phyloP scores from a whole-genome alignment of 163 green algal genomes.

The Scenedesmus sp. region DNA sequence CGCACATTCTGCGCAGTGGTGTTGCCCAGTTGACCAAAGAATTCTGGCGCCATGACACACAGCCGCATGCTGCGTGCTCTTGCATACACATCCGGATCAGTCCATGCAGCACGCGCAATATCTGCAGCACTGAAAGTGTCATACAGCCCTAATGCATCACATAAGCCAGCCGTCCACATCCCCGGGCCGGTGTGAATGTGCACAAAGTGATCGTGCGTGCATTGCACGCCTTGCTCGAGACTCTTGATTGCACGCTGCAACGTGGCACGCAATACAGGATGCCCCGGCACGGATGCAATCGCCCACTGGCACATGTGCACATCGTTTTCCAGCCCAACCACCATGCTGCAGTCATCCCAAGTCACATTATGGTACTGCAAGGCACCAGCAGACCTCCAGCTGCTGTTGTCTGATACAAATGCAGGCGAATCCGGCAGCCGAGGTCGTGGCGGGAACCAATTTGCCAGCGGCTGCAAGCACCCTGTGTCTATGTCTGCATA shows the following conservation, averaged over 20 bases:
- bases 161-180: not conserved
- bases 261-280: not conserved
- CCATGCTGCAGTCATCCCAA: constrained; percentile 39
- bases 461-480: constrained; percentile 19
- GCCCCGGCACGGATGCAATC: constrained; percentile 17
- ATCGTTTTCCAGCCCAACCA: constrained; percentile 33
- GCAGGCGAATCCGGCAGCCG: not conserved
- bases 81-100: not conserved
- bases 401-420: not conserved
- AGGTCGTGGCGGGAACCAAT: constrained; percentile 37
- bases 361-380: not conserved
- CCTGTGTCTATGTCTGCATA: constrained; percentile 50
- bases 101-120: constrained; percentile 23
- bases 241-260: not conserved
- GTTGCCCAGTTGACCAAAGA: not conserved
- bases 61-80: not conserved
- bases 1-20: not conserved
- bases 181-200: constrained; percentile 25
- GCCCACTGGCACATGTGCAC: constrained; percentile 35
- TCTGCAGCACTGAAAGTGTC: not conserved
- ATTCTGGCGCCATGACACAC: constrained; percentile 3
- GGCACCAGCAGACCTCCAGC: not conserved
- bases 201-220: constrained; percentile 27
- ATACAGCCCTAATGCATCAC: not conserved
- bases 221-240: not conserved